Evolutionary conservation across 2,329 filamentous ascomycete species (phyloP).

Genomic region (Colletotrichum orchidophilum): DNA sequence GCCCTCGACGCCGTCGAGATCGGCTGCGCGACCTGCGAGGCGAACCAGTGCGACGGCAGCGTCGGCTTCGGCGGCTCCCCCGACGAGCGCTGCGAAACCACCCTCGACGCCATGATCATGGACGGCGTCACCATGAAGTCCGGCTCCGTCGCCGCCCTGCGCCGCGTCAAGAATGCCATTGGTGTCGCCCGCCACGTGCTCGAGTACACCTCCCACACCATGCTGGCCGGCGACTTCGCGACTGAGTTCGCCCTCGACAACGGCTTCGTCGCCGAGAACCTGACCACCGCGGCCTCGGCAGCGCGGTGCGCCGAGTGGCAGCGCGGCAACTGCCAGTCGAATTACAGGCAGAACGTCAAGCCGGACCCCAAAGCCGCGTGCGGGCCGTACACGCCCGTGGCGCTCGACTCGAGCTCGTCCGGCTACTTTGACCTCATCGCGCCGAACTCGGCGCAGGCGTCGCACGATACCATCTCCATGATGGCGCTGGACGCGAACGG

Average conservation of each 20-base stretch:
- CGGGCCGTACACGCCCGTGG: conserved; percentile 56
- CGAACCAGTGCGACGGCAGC: conserved; percentile 61
- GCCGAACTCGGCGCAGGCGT: conserved; percentile 38
- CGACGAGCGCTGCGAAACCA: conserved; percentile 65
- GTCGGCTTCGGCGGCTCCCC: conserved; percentile 66
- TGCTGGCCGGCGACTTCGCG: conserved; percentile 62
- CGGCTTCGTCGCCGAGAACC: conserved; percentile 56
- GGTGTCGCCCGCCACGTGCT: conserved; percentile 61
- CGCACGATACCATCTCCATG: conserved; percentile 65
- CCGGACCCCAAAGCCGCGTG: conserved; percentile 54
- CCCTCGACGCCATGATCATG: conserved; percentile 68
- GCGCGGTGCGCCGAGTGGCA: conserved; percentile 55
- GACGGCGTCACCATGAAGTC: conserved; percentile 63
- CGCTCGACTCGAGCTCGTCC: conserved; percentile 34
- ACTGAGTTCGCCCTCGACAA: conserved; percentile 62
- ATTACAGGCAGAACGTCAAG: conserved; percentile 57
- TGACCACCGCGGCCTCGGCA: conserved; percentile 52
- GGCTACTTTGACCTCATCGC: conserved; percentile 35
- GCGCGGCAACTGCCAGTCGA: conserved; percentile 54
- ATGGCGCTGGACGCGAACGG: conserved; percentile 55
- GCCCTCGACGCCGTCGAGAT: conserved; percentile 61
- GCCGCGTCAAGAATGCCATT: conserved; percentile 58
- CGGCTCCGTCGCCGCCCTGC: conserved; percentile 61
- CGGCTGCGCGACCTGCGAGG: conserved; percentile 62
- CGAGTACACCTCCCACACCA: conserved; percentile 59